These are phyloP conservation scores for Eucalyptus cloeziana DNA, from an alignment of 345 rosid genomes.

Conservation along the genomic window DNA sequence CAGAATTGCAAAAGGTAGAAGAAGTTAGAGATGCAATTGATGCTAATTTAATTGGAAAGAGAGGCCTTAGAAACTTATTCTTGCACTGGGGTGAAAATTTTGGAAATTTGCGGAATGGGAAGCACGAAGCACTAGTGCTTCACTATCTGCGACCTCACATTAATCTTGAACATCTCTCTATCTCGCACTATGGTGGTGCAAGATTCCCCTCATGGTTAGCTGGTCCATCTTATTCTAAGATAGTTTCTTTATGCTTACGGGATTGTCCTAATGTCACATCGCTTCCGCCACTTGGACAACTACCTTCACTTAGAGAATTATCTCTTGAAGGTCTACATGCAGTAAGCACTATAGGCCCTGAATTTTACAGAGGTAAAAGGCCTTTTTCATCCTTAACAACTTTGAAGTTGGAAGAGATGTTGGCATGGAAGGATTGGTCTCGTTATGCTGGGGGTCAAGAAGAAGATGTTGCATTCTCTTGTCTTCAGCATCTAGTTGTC, in stretches of 20 bases:
- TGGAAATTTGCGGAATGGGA: background rate
- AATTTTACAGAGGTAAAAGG: background rate
- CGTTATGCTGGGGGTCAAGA: fast-evolving
- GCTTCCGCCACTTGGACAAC: background rate
- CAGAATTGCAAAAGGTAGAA: background rate
- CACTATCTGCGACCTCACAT: background rate
- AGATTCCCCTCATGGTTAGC: background rate
- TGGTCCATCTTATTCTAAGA: background rate
- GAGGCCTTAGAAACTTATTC: background rate
- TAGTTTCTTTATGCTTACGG: background rate
- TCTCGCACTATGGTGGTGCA: background rate
- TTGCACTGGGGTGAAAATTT: background rate
- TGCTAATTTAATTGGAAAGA: background rate
- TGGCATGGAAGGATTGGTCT: background rate
- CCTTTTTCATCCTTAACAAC: background rate
- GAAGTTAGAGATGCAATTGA: background rate
- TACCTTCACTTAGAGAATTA: background rate
- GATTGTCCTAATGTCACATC: background rate
- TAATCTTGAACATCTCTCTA: background rate
- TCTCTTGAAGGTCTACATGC: background rate
- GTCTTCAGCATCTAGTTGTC: background rate
- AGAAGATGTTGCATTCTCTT: background rate
- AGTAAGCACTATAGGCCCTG: background rate
- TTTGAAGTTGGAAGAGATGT: background rate
- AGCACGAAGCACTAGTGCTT: fast-evolving